Conservation (phyloP, 768 basidiomycete genomes). For the Lyophyllum atratum region DNA sequence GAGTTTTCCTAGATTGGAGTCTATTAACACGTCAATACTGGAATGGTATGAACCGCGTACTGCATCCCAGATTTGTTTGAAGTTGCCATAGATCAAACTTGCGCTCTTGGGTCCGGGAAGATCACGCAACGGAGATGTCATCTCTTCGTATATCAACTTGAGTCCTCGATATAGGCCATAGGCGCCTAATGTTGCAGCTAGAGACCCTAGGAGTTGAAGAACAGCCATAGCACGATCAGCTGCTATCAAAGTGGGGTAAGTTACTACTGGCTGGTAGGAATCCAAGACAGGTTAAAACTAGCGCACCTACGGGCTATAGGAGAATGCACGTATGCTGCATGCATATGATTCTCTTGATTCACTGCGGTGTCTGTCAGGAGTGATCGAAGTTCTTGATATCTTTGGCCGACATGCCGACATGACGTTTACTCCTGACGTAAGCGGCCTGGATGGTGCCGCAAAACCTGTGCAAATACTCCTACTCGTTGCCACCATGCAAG, state of each 20-base stretch:
- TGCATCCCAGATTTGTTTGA: slow-evolving; percentile 43
- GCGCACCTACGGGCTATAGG: no score
- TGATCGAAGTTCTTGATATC: no score
- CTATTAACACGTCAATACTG: neutral
- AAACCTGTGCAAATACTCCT: no score
- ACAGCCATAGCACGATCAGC: neutral
- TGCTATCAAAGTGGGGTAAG: neutral
- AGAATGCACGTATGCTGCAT: no score
- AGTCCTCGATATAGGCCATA: slow-evolving; percentile 34
- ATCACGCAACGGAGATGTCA: slow-evolving; percentile 44
- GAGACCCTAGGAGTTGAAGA: slow-evolving; percentile 19
- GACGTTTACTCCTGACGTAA: no score
- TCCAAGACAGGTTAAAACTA: no score
- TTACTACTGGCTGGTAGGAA: no score
- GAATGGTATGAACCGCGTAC: slow-evolving; percentile 25
- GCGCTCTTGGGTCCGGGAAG: slow-evolving; percentile 54
- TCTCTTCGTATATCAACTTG: slow-evolving; percentile 34
- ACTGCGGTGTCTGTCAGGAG: no score
- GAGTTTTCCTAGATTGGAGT: slow-evolving; percentile 33
- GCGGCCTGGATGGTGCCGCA: no score
- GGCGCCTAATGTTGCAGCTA: slow-evolving; percentile 20
- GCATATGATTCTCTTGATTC: no score
- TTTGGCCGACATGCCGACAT: no score
- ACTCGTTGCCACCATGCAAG: no score
- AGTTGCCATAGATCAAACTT: slow-evolving; percentile 50